Evolutionary conservation across 108 stramenopile genomes (phyloP).

Genomic region (Stephanodiscus minutulus): DNA sequence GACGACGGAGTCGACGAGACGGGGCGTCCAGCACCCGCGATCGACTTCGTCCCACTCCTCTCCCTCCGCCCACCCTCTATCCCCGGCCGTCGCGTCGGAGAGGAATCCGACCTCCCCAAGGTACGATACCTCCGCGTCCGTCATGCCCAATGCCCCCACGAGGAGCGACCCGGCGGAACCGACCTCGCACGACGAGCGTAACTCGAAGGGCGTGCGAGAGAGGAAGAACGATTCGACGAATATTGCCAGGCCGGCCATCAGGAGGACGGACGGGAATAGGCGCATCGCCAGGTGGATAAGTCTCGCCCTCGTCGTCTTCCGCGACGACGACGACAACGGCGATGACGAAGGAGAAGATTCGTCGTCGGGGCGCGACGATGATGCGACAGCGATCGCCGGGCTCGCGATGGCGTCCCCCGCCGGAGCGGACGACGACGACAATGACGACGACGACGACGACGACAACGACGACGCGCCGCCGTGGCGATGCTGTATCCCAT

Average conservation of each 20-base stretch:
- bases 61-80: background rate
- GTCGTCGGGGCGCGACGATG: too few species aligned
- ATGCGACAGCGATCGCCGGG: too few species aligned
- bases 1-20: slow-evolving; percentile 75
- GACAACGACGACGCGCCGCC: too few species aligned
- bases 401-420: too few species aligned
- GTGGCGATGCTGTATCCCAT: too few species aligned
- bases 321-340: too few species aligned
- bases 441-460: too few species aligned
- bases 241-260: slow-evolving; percentile 37
- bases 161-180: slow-evolving; percentile 16
- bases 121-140: slow-evolving; percentile 13
- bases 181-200: slow-evolving; percentile 44
- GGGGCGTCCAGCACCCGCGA: slow-evolving; percentile 78
- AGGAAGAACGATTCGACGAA: slow-evolving; percentile 73
- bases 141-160: slow-evolving; percentile 12
- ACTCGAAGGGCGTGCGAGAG: slow-evolving; percentile 59
- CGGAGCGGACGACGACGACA: too few species aligned
- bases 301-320: background rate
- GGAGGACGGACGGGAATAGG: slow-evolving; percentile 18
- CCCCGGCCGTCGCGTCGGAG: background rate
- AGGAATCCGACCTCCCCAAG: slow-evolving; percentile 19
- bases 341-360: too few species aligned
- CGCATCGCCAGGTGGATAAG: too few species aligned
- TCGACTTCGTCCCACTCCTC: background rate